phyloP scores from a whole-genome alignment of 129 eudicot genomes.

The Helichrysum umbraculigerum region DNA sequence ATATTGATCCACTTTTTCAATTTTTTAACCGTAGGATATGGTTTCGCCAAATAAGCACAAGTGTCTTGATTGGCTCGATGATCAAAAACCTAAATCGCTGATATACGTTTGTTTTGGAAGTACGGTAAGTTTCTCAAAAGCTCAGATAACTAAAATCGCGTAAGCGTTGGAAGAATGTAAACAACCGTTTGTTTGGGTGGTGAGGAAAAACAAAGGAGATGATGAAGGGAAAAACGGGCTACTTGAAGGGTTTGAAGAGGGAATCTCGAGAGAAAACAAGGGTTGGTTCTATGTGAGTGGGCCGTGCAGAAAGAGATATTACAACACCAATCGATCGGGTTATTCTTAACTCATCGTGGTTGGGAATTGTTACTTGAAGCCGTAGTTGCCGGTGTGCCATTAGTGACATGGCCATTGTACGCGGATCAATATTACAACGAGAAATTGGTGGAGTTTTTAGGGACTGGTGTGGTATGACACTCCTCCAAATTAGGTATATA shows the following conservation, averaged over 20 bases:
- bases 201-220: constrained; percentile 7
- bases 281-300: constrained; percentile 43
- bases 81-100: too few relatives aligned
- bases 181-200: constrained; percentile 38
- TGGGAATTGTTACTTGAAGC: constrained; percentile 38
- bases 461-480: constrained; percentile 40
- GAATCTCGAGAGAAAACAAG: constrained; percentile 13
- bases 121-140: too few relatives aligned
- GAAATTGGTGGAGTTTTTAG: constrained; percentile 41
- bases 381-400: constrained; percentile 38
- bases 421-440: constrained; percentile 48
- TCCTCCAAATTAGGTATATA: too few relatives aligned
- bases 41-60: too few relatives aligned
- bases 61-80: too few relatives aligned
- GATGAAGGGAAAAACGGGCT: constrained; percentile 30
- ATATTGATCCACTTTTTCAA: too few relatives aligned
- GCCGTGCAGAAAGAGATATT: constrained; percentile 44
- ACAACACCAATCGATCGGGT: constrained; percentile 31
- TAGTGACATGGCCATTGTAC: constrained; percentile 45
- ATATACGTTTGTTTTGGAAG: too few relatives aligned
- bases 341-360: constrained; percentile 54
- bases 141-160: too few relatives aligned
- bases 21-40: too few relatives aligned
- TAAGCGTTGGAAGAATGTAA: too few relatives aligned
- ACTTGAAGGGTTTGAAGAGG: constrained; percentile 40